phyloP scores from a whole-genome alignment of 2,329 filamentous ascomycete species.

The Trichoderma sp. region DNA sequence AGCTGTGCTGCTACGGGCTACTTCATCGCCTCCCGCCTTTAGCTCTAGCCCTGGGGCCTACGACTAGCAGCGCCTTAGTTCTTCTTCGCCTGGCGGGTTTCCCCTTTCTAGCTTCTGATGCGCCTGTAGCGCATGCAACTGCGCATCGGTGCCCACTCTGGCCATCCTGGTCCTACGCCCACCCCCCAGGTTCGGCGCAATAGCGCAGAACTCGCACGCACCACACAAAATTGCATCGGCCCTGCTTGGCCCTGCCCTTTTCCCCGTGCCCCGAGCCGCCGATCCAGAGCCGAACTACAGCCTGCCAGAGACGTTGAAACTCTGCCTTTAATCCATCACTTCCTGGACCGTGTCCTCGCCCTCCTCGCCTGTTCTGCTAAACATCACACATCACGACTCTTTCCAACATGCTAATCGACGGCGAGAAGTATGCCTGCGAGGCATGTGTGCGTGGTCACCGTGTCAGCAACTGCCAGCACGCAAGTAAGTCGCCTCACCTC shows the following conservation, averaged over 20 bases:
- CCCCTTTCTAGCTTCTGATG: slow-evolving; percentile 21
- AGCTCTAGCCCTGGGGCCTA: background rate
- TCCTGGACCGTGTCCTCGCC: background rate
- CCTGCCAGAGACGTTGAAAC: slow-evolving; percentile 20
- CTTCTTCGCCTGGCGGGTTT: slow-evolving; percentile 9
- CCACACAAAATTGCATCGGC: slow-evolving; percentile 22
- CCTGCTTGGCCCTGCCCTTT: slow-evolving; percentile 21
- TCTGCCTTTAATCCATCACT: slow-evolving; percentile 22
- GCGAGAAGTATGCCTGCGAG: slow-evolving; percentile 97
- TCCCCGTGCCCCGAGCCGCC: slow-evolving; percentile 23
- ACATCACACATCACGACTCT: background rate
- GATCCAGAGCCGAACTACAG: slow-evolving; percentile 24
- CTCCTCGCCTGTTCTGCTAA: background rate
- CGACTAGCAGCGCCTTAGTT: background rate
- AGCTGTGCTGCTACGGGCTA: background rate
- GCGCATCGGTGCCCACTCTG: slow-evolving; percentile 16
- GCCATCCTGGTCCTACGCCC: slow-evolving; percentile 4
- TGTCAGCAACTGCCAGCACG: slow-evolving; percentile 97
- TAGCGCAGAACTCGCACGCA: slow-evolving; percentile 6
- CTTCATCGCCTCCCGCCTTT: slow-evolving; percentile 11
- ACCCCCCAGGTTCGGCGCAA: slow-evolving; percentile 23
- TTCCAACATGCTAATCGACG: slow-evolving; percentile 75
- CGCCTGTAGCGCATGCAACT: slow-evolving; percentile 24
- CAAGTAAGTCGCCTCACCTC: slow-evolving; percentile 63
- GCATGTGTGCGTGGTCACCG: slow-evolving; percentile 97